A percentile compares a stretch with the other conserved stretches of the same genome.
Conservation (phyloP, 179 eudicot species). For the Beta corolliflora region DNA sequence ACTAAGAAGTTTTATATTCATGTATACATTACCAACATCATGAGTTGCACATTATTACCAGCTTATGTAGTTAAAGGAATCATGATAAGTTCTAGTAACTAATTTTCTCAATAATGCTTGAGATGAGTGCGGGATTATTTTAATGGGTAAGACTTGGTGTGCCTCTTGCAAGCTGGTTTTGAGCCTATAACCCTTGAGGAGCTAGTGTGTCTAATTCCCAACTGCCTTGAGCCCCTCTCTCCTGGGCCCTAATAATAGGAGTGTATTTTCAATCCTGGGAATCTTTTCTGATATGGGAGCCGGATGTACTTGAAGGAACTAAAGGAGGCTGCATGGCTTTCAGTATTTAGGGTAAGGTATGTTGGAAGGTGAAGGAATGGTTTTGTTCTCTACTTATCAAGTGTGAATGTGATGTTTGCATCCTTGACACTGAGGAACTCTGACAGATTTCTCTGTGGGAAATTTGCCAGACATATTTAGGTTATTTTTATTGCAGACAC, state of each 20-base stretch:
- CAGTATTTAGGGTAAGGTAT: background rate
- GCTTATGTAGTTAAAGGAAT: no score
- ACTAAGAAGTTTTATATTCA: no score
- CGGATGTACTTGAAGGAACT: background rate
- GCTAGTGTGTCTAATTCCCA: background rate
- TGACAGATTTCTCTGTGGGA: background rate
- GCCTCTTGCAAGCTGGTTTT: background rate
- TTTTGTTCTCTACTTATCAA: background rate
- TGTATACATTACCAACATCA: no score
- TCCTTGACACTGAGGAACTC: background rate
- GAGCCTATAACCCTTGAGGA: background rate
- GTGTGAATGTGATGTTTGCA: background rate
- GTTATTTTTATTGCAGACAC: no score
- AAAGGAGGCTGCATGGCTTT: background rate
- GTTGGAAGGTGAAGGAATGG: background rate
- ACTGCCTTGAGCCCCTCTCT: no score
- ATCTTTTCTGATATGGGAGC: background rate
- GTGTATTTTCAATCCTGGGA: background rate
- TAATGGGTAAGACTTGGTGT: background rate
- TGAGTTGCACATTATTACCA: background rate
- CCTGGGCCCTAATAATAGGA: no score
- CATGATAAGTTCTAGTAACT: background rate
- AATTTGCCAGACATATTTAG: no score
- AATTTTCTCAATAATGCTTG: background rate
- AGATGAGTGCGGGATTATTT: background rate